These are phyloP conservation scores for Ogataea minuta DNA, from an alignment of 805 yeast genomes.

Conservation along the genomic window DNA sequence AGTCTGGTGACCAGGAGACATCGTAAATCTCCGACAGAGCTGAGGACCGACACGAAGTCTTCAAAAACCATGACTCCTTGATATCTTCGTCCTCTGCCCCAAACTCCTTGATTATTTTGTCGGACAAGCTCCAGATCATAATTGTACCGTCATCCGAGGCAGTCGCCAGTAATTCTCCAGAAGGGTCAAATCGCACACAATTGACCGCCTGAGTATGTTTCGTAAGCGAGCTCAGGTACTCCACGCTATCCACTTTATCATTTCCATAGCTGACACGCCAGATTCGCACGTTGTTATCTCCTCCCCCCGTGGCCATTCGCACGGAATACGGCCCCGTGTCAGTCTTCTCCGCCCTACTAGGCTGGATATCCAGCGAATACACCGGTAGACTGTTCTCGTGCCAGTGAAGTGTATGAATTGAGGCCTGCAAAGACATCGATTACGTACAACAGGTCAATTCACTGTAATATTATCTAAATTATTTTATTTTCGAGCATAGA, in stretches of 20 bases:
- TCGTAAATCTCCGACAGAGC: conserved; percentile 79
- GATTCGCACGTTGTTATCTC: conserved; percentile 81
- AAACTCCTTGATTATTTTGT: conserved; percentile 54
- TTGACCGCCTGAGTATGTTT: conserved; percentile 96
- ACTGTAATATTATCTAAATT: not conserved
- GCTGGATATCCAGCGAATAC: conserved; percentile 65
- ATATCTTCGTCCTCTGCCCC: conserved; percentile 57
- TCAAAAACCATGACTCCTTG: conserved; percentile 73
- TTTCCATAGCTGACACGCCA: conserved; percentile 32
- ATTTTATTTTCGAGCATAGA: not conserved
- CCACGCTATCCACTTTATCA: conserved; percentile 43
- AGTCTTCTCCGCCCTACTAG: conserved; percentile 25
- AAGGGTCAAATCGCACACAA: conserved; percentile 75
- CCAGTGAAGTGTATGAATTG: conserved; percentile 64
- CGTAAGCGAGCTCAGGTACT: conserved; percentile 73
- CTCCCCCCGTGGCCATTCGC: conserved; percentile 87
- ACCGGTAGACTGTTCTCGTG: conserved; percentile 75
- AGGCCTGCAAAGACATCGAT: conserved; percentile 31
- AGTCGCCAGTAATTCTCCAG: conserved; percentile 71
- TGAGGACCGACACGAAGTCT: conserved; percentile 50
- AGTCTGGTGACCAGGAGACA: conserved; percentile 88
- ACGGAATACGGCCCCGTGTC: conserved; percentile 20
- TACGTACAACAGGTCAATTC: not conserved
- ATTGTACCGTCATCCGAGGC: conserved; percentile 96
- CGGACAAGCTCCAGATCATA: conserved; percentile 70